Percentiles rank a stretch among this genome's conserved stretches.
These are phyloP conservation scores for Aspergillus hancockii DNA, from an alignment of 495 filamentous ascomycete species.

Conservation along the genomic window DNA sequence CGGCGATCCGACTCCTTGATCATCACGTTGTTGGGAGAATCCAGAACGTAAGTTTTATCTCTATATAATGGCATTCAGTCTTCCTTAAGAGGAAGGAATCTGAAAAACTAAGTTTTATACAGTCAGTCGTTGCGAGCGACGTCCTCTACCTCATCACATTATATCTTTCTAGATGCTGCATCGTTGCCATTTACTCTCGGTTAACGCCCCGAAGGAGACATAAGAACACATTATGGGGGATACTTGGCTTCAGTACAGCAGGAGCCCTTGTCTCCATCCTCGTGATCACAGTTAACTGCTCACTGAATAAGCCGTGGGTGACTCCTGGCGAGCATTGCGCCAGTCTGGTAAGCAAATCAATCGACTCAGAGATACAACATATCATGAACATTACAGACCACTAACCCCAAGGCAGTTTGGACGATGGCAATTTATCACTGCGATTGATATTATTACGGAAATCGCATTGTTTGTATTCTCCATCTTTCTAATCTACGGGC, in stretches of 20 bases:
- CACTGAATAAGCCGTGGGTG: constrained; percentile 28
- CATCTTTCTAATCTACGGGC: constrained; percentile 27
- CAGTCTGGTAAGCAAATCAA: constrained; percentile 23
- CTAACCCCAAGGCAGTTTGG: constrained; percentile 17
- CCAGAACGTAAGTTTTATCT: constrained; percentile 26
- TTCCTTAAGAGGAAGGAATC: not conserved
- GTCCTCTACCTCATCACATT: constrained; percentile 34
- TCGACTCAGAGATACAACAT: not conserved
- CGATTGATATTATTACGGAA: constrained; percentile 35
- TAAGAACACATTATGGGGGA: constrained; percentile 19
- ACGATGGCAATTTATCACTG: constrained; percentile 33
- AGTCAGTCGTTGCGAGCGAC: constrained; percentile 30
- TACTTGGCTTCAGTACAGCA: constrained; percentile 16
- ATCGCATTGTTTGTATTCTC: constrained; percentile 27
- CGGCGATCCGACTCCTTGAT: constrained; percentile 23
- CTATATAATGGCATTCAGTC: too few relatives aligned
- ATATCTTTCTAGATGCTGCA: constrained; percentile 34
- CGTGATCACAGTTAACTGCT: constrained; percentile 27
- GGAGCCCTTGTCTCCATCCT: constrained; percentile 24
- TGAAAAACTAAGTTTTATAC: not conserved
- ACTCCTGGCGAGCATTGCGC: constrained; percentile 24
- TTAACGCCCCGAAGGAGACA: constrained; percentile 33
- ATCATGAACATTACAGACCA: not conserved
- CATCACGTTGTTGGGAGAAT: constrained; percentile 14
- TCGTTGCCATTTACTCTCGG: constrained; percentile 31